phyloP scores from a whole-genome alignment of 2,329 filamentous ascomycete genomes.

The Ophiostoma sp. region DNA sequence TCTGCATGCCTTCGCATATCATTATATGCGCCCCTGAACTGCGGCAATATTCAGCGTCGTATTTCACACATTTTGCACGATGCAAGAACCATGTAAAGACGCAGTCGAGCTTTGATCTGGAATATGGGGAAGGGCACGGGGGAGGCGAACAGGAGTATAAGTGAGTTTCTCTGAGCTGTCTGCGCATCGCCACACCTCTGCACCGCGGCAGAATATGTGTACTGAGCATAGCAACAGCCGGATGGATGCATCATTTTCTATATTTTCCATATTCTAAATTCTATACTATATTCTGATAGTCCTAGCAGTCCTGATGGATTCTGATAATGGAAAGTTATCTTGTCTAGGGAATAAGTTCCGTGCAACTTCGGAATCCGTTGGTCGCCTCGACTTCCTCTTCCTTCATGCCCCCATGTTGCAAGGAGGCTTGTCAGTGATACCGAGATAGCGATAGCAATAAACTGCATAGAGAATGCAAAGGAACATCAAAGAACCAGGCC shows the following conservation, averaged over 20 bases:
- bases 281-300: too few relatives aligned
- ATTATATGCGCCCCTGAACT: not conserved
- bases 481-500: not conserved
- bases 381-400: not conserved
- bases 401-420: not conserved
- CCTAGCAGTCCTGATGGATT: not conserved
- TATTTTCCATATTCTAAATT: not conserved
- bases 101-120: not conserved
- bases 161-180: not conserved
- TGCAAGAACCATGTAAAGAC: not conserved
- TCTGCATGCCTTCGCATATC: not conserved
- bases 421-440: not conserved
- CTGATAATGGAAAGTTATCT: not conserved
- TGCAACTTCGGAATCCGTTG: constrained; percentile 2
- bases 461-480: not conserved
- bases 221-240: not conserved
- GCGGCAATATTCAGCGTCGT: not conserved
- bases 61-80: not conserved
- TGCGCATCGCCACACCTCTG: not conserved
- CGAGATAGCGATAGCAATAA: not conserved
- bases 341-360: constrained; percentile 9
- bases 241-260: not conserved
- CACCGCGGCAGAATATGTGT: not conserved
- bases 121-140: not conserved
- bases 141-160: not conserved